Evolutionary conservation across 257 asterid genomes (phyloP), one percentile per base, ranked within the genome.

Genomic region (Vinca minor): DNA sequence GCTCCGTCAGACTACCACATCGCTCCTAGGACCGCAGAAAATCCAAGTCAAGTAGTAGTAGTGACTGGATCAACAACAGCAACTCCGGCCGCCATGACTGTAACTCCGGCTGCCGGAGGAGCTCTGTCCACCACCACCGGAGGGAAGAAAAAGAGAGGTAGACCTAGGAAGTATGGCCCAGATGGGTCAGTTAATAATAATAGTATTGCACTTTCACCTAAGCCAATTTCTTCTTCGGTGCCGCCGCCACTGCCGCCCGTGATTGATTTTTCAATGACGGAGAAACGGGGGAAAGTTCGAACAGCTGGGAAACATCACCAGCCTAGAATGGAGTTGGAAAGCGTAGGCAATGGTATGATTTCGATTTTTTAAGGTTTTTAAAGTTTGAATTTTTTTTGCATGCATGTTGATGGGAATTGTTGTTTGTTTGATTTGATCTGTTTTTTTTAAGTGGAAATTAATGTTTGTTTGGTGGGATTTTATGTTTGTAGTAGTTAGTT

Each of bases 181-280:
- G 96, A 86, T 81, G 98, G 98, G 35, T 65, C 90, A 3, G 84
- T 73, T n/a, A 63, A 74, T 12, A 53, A 42, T n/a, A 63, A 74
- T 12, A 53, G 49, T 46, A 20, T 36, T 41, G 79, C 91, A 10
- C 84, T 88, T 38, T 91, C 98, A 1, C 95, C 98, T 2, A 86
- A 86, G 74, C 98, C 95, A 54, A 85, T 91, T 62, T 84, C 98
- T 15, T 80, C 96, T 44, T 68, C 94, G 17, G 89, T 85, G 0
- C 96, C 95, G 38, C 87, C 95, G 4, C 92, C 96, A 0, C 96
- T 94, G 38, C 87, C 95, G 4, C 92, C 96, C 58, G 92, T 91
- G 15, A 92, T 92, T 45, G 96, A 87, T 80, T 88, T 89, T 84
- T 88, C 98, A n/a, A n/a, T n/a, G 7, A 78, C 76, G n/a, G 86